Evolutionary conservation across 805 yeast species (phyloP).

Genomic region (Yarrowia osloensis): DNA sequence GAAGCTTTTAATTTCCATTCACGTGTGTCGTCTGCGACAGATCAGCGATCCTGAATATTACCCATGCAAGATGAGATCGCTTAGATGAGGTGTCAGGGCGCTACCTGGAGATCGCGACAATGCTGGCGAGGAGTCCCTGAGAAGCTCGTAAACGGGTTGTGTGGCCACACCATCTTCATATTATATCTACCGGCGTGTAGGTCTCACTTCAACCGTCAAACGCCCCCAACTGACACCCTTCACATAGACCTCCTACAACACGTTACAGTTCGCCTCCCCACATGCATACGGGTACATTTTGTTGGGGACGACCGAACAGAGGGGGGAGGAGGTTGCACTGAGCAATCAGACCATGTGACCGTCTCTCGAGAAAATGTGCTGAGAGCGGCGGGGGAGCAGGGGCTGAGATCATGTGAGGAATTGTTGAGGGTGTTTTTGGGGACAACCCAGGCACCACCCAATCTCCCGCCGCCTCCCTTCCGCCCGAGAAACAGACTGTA

Average conservation of each 20-base stretch:
- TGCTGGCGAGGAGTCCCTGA: no score
- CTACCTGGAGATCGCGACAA: no score
- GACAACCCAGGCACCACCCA: neutral
- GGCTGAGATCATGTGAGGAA: neutral
- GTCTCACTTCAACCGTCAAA: no score
- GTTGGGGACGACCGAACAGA: constrained; percentile 21
- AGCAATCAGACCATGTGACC: constrained; percentile 26
- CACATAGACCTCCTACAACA: neutral
- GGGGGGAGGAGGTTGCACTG: neutral
- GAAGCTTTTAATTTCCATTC: constrained; percentile 10
- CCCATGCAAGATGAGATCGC: constrained; percentile 8
- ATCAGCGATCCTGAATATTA: constrained; percentile 5
- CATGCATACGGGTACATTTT: constrained; percentile 25
- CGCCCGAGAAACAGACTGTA: neutral
- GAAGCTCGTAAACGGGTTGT: no score
- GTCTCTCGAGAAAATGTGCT: neutral
- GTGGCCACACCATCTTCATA: no score
- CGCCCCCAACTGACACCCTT: neutral
- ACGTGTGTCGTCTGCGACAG: constrained; percentile 7
- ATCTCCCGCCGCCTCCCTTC: neutral
- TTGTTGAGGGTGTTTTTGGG: neutral
- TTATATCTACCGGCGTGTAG: no score
- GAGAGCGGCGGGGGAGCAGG: neutral
- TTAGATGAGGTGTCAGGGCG: neutral
- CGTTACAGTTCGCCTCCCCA: constrained; percentile 16